Conservation (phyloP, 2,329 filamentous ascomycete genomes). For the Arthroderma sp. region DNA sequence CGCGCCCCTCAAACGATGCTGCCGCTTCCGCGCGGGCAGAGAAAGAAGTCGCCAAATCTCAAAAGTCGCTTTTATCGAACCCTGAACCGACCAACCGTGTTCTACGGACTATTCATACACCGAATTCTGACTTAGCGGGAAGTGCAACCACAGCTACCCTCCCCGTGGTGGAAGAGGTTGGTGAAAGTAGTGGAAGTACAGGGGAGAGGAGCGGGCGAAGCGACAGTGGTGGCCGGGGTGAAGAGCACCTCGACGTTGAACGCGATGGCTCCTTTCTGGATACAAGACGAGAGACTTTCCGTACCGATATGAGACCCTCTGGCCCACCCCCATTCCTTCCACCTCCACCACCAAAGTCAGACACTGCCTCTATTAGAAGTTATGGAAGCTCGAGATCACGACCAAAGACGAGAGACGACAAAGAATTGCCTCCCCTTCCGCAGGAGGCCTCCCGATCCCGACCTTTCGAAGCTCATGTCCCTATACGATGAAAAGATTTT, state of each 20-base stretch:
- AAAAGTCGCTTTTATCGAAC: slow-evolving; percentile 28
- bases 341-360: slow-evolving; percentile 8
- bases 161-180: slow-evolving; percentile 83
- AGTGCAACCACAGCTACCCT: slow-evolving; percentile 44
- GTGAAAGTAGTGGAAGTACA: slow-evolving; percentile 50
- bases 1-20: too few species aligned
- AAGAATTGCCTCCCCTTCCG: slow-evolving; percentile 3
- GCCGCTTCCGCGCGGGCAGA: slow-evolving; percentile 32
- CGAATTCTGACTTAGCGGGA: slow-evolving; percentile 41
- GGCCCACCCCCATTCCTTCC: slow-evolving; percentile 8
- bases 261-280: slow-evolving; percentile 1
- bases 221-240: slow-evolving; percentile 1
- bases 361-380: slow-evolving; percentile 1
- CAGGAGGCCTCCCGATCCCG: not conserved
- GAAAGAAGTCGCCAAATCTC: slow-evolving; percentile 39
- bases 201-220: slow-evolving; percentile 9
- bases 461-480: not conserved
- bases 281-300: slow-evolving; percentile 7
- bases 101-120: slow-evolving; percentile 45
- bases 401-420: not conserved
- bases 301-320: slow-evolving; percentile 5
- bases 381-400: slow-evolving; percentile 1
- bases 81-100: slow-evolving; percentile 50
- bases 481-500: too few species aligned
- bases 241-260: slow-evolving; percentile 2